Percentiles rank a stretch among this genome's conserved stretches.
phyloP scores from a whole-genome alignment of 345 rosid genomes.

The Populus alba region DNA sequence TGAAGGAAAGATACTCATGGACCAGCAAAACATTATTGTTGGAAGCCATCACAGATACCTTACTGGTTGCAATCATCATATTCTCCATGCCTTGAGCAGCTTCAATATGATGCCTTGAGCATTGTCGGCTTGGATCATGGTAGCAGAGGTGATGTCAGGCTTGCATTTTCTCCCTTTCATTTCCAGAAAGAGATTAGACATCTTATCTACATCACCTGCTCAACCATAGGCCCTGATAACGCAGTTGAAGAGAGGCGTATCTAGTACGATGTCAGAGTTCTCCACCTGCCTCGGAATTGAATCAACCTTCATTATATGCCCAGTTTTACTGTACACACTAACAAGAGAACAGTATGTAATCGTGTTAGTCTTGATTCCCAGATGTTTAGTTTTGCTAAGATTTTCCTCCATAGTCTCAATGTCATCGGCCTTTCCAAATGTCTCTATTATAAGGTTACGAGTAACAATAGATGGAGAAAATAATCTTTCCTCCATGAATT shows the following conservation, averaged over 20 bases:
- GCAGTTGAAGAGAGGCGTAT: constrained; percentile 78
- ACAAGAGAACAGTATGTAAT: constrained; percentile 76
- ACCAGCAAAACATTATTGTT: background rate
- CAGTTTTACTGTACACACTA: constrained; percentile 58
- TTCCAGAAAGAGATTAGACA: constrained; percentile 53
- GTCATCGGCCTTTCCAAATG: constrained; percentile 59
- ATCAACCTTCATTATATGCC: constrained; percentile 56
- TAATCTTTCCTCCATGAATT: constrained; percentile 69
- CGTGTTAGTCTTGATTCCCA: constrained; percentile 74
- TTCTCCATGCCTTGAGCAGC: constrained; percentile 54
- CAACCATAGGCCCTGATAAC: constrained; percentile 69
- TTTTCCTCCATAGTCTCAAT: constrained; percentile 62
- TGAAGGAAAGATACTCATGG: background rate
- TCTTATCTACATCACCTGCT: constrained; percentile 64
- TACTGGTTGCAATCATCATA: constrained; percentile 36
- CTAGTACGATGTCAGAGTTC: constrained; percentile 71
- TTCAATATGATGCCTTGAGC: constrained; percentile 62
- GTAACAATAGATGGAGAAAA: constrained; percentile 51
- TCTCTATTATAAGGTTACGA: constrained; percentile 63
- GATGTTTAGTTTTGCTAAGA: constrained; percentile 69
- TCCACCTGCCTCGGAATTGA: constrained; percentile 69
- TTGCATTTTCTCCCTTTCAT: constrained; percentile 70
- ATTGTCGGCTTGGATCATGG: constrained; percentile 64
- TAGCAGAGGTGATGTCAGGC: constrained; percentile 71
- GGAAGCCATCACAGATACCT: constrained; percentile 19